Evolutionary conservation across 106 monocot species (phyloP), one percentile per base, ranked within the genome.

Genomic region (Narthecium ossifragum): DNA sequence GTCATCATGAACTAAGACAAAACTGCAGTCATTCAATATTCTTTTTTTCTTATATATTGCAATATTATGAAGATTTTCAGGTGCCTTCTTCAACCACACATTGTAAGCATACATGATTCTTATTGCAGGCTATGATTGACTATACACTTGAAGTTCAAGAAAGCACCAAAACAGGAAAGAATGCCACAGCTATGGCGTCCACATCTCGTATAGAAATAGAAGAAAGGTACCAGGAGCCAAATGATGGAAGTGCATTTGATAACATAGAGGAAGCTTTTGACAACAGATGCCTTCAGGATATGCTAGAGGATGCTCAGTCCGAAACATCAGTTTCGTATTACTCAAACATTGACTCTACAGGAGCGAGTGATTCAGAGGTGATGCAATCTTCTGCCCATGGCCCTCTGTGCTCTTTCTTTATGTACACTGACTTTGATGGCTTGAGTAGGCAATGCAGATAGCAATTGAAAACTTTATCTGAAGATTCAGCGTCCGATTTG

Each of bases 221-320:
- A 63, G 57, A 8, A 32, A 71, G 60, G 7, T 46, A 34, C 59
- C 32, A 41, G 54, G 13, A 41, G 22, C 67, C 25, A 56, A 51
- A 33, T 49, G 68, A 83, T 67, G 69, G 65, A 33, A 48, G 53
- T n/a, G 60, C 70, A 31, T 67, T 74, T 63, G 49, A 46, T 34
- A 69, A 73, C 21, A 66, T 55, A 26, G 66, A 74, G 47, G 81
- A 66, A 36, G 69, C 29, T 24, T 84, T 81, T 27, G 86, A 90
- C 26, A 76, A 71, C 31, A 90, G 69, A 73, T 67, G 76, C 28
- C 80, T 98, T 17, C 96, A 98, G 66, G 96, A 90, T 36, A 90
- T 98, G 80, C 74, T 98, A 2, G 84, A 89, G 53, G 89, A 98
- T 26, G 84, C 90, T 11, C 84, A 90, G 37, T 87, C 96, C 14